These are phyloP conservation scores for Metschnikowia orientalis DNA, from an alignment of 805 yeast species.

Conservation along the genomic window DNA sequence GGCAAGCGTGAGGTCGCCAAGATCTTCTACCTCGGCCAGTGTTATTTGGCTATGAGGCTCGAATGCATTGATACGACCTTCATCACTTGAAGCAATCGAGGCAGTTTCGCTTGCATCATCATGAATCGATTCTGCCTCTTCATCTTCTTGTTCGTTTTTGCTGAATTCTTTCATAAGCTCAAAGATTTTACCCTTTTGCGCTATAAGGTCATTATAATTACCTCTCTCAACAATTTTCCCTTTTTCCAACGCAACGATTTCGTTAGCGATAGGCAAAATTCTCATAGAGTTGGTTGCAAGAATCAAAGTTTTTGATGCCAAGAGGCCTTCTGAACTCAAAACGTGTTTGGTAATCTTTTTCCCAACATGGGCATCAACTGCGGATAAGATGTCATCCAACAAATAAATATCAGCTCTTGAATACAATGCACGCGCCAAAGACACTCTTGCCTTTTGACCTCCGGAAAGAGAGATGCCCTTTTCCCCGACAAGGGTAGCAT, in stretches of 20 bases:
- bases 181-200: conserved; percentile 30
- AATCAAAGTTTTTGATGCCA: conserved; percentile 49
- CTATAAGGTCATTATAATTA: conserved; percentile 46
- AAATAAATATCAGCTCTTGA: conserved; percentile 54
- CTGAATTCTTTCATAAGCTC: conserved; percentile 31
- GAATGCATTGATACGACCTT: conserved; percentile 5
- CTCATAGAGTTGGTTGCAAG: conserved; percentile 56
- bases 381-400: conserved; percentile 63
- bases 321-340: conserved; percentile 43
- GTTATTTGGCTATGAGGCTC: conserved; percentile 13
- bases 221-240: conserved; percentile 56
- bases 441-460: conserved; percentile 61
- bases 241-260: conserved; percentile 54
- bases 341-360: conserved; percentile 49
- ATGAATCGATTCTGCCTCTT: conserved; percentile 12
- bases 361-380: conserved; percentile 71
- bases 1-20: conserved; percentile 14
- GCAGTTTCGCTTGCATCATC: conserved; percentile 9
- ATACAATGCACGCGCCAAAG: conserved; percentile 67
- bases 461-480: conserved; percentile 59
- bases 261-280: conserved; percentile 54
- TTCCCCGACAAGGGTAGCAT: conserved; percentile 54
- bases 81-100: conserved; percentile 9
- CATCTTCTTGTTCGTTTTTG: conserved; percentile 15
- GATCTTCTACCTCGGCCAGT: conserved; percentile 21